Conservation (phyloP, 495 filamentous ascomycete genomes). For the Aspergillus campestris region DNA sequence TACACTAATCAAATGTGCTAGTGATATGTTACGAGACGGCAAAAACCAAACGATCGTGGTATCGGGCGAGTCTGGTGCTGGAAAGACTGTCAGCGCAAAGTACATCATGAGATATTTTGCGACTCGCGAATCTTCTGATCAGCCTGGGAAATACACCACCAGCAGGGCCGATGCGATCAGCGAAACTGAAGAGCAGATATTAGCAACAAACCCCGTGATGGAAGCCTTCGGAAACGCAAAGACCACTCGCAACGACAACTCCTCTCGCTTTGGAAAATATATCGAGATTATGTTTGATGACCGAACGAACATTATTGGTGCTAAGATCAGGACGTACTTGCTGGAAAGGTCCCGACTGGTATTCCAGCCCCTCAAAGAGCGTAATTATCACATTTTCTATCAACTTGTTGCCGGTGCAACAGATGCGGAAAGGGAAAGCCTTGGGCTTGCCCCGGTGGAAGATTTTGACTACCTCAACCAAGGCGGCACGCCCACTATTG, state of each 20-base stretch:
- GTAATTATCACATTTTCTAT: constrained; percentile 99
- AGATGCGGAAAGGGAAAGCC: constrained; percentile 71
- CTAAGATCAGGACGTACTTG: constrained; percentile 92
- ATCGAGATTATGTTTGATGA: constrained; percentile 99
- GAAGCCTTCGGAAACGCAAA: constrained; percentile 99
- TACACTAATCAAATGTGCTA: constrained; percentile 21
- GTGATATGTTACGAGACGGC: constrained; percentile 92
- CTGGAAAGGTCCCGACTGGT: constrained; percentile 93
- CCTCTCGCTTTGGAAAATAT: constrained; percentile 97
- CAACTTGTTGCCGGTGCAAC: constrained; percentile 91
- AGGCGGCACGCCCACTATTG: constrained; percentile 81
- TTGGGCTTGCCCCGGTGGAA: constrained; percentile 70
- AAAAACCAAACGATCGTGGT: constrained; percentile 99
- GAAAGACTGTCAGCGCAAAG: constrained; percentile 98
- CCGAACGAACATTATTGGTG: constrained; percentile 92
- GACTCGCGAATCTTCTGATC: constrained; percentile 88
- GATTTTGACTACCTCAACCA: constrained; percentile 96
- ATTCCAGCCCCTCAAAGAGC: constrained; percentile 95
- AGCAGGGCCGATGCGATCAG: constrained; percentile 84
- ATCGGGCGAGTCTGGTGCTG: constrained; percentile 95
- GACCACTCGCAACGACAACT: constrained; percentile 98
- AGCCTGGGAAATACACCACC: constrained; percentile 68
- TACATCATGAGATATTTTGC: constrained; percentile 99
- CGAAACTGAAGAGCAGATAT: constrained; percentile 95
- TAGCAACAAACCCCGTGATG: constrained; percentile 99